Conservation (phyloP, 192 early-diverging fungal genomes). For the Backusella morwellensis region DNA sequence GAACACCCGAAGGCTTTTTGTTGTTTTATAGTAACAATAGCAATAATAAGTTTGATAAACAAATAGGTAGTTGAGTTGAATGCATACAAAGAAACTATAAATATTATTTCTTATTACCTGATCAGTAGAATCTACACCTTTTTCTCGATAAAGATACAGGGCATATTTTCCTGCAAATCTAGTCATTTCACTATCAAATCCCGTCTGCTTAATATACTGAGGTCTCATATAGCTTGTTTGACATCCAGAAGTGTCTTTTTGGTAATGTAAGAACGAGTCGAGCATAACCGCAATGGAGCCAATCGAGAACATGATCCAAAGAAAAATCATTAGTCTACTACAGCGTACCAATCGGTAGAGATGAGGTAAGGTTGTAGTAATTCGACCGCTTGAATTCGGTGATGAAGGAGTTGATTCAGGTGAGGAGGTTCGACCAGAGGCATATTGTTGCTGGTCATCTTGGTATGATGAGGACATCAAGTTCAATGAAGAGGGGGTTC, state of each 20-base stretch:
- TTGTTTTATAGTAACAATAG: neutral
- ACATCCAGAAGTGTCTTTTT: constrained; percentile 58
- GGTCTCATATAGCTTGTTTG: constrained; percentile 55
- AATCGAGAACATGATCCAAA: constrained; percentile 20
- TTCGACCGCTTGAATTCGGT: neutral
- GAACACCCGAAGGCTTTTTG: constrained; percentile 63
- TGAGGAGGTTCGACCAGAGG: neutral
- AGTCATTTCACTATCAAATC: constrained; percentile 51
- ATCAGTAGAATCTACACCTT: constrained; percentile 47
- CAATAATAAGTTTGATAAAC: neutral
- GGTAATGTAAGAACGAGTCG: constrained; percentile 68
- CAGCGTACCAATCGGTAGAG: constrained; percentile 6
- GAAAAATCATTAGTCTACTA: constrained; percentile 1
- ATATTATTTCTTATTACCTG: constrained; percentile 22
- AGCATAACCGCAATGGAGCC: constrained; percentile 30
- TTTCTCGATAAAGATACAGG: constrained; percentile 76
- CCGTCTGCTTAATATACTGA: constrained; percentile 43
- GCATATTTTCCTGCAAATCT: constrained; percentile 73
- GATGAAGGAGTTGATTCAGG: constrained; percentile 2
- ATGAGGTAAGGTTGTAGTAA: constrained; percentile 1
- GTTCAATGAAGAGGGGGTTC: neutral
- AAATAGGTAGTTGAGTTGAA: neutral
- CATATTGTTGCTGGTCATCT: neutral
- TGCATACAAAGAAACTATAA: neutral
- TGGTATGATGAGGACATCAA: neutral